Evolutionary conservation across 352 stramenopile genomes (phyloP).

Genomic region (Phytophthora pini): DNA sequence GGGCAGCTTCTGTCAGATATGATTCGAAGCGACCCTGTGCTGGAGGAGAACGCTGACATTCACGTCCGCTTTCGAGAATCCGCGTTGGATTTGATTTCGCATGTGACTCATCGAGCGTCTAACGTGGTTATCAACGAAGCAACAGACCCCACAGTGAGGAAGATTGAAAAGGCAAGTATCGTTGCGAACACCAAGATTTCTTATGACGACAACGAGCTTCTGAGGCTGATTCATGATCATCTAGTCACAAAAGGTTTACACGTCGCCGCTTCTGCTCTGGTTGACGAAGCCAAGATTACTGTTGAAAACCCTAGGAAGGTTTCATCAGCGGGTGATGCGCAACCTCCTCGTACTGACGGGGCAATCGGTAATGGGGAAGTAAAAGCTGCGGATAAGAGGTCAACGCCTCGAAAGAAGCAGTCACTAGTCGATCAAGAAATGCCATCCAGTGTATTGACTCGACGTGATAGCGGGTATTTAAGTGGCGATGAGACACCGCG

Average conservation of each 20-base stretch:
- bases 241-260: constrained; percentile 78
- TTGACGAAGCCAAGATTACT: constrained; percentile 55
- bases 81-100: constrained; percentile 89
- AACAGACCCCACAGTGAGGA: constrained; percentile 85
- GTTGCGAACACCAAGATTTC: constrained; percentile 89
- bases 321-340: constrained; percentile 10
- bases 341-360: constrained; percentile 20
- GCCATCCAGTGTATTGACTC: constrained; percentile 17
- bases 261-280: constrained; percentile 56
- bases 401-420: constrained; percentile 11
- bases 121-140: constrained; percentile 89
- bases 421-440: constrained; percentile 17
- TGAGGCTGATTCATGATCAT: constrained; percentile 86
- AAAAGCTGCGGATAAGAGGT: constrained; percentile 15
- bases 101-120: constrained; percentile 83
- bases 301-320: constrained; percentile 17
- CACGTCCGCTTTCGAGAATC: constrained; percentile 89
- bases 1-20: constrained; percentile 87
- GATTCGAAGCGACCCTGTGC: constrained; percentile 83
- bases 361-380: constrained; percentile 2
- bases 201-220: constrained; percentile 84
- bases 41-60: constrained; percentile 87
- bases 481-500: constrained; percentile 33
- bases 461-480: constrained; percentile 37
- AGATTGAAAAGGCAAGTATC: constrained; percentile 91